Conservation (phyloP, 2,329 filamentous ascomycete genomes). For the Calonectria leucothoes region DNA sequence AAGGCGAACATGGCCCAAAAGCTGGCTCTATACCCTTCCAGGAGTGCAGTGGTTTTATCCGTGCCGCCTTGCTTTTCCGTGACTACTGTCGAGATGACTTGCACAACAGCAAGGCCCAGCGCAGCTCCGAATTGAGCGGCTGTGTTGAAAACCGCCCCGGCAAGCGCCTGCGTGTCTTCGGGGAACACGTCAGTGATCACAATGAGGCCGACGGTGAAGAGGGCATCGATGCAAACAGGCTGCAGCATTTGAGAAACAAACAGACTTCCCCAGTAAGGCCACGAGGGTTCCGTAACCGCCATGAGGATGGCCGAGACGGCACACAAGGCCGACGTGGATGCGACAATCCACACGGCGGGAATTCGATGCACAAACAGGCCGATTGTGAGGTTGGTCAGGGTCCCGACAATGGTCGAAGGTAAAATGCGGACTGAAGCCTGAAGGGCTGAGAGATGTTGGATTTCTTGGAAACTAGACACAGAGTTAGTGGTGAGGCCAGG, state of each 20-base stretch:
- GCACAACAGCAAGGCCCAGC: conserved; percentile 62
- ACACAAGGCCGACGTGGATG: conserved; percentile 53
- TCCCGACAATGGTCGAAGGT: conserved; percentile 57
- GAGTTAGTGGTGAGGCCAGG: no score
- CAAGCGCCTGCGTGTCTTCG: conserved; percentile 64
- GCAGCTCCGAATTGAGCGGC: conserved; percentile 67
- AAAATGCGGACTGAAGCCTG: conserved; percentile 58
- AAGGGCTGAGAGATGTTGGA: conserved; percentile 58
- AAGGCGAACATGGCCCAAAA: conserved; percentile 61
- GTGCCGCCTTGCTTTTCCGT: conserved; percentile 46
- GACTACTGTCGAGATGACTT: conserved; percentile 53
- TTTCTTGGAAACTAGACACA: conserved; percentile 57
- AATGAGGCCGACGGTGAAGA: conserved; percentile 67
- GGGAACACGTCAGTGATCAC: conserved; percentile 67
- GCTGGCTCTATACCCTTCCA: conserved; percentile 59
- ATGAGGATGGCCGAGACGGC: conserved; percentile 64
- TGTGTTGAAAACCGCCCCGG: conserved; percentile 70
- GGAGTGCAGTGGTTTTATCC: conserved; percentile 45
- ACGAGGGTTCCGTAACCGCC: conserved; percentile 60
- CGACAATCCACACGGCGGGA: conserved; percentile 52
- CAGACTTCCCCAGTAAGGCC: conserved; percentile 63
- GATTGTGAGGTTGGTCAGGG: conserved; percentile 54
- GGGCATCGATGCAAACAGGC: conserved; percentile 50
- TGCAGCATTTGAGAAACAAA: conserved; percentile 57
- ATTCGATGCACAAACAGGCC: conserved; percentile 58